Base-by-base conservation (phyloP, 2,329 filamentous ascomycete genomes). In the Aspergillus tanneri region DNA sequence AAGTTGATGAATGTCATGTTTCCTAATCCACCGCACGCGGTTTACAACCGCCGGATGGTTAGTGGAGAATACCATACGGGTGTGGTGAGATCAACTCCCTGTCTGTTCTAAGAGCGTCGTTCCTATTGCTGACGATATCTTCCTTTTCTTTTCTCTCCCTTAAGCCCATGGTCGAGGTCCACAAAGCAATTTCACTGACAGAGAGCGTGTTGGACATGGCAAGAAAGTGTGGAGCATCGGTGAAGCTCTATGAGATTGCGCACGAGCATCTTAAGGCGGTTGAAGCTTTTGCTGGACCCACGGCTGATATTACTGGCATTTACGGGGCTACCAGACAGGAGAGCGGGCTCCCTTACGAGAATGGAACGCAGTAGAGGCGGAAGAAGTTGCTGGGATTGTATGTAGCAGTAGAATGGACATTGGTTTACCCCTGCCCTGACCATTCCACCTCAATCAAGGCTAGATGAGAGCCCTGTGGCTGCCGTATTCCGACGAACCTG, bases 31-130 rank as follows among this genome's bases (percentile, higher is more conserved):
- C 43, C 43, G 4, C 43, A 46, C 11, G 35, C 43, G 12, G 18
- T 39, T 6, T 46, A 46, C 36, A 46, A 39, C n/a, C 14, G 25
- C 14, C 43, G 25, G 9, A 46, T 46, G 43, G 18, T 46, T 14
- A 46, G n/a, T n/a, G 43, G 43, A 7, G 43, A 39, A 11, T 46
- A 46, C 18, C 22, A 30, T n/a, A 19, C 21, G 12, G 32, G 19
- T n/a, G 32, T 25, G 3, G 40, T 43, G 21, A 9, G 40, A 16
- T 5, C n/a, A n/a, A n/a, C n/a, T 11, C 19, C 10, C 6, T 7
- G 6, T 16, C 11, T 22, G 9, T 23, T n/a, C n/a, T n/a, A n/a
- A n/a, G n/a, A n/a, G n/a, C 27, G 22, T 24, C 19, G 1, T n/a
- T 25, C 24, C 11, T 25, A 6, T 25, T 25, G 24, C 24, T 2